Conservation (phyloP, 306 rosid species). For the Senna siamea region DNA sequence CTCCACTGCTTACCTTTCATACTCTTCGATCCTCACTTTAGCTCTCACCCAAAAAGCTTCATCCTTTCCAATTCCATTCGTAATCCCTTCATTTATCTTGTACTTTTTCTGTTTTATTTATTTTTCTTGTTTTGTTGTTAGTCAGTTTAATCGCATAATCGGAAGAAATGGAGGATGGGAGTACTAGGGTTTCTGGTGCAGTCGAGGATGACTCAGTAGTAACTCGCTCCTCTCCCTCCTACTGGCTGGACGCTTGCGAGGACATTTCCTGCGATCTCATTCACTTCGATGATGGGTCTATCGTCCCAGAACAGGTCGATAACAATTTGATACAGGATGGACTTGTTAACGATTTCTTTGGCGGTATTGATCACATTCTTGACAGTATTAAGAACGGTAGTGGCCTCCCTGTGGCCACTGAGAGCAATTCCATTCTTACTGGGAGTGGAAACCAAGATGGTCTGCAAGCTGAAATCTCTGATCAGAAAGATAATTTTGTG, state of each 20-base stretch:
- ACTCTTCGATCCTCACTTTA: slow-evolving; percentile 13
- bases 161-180: slow-evolving; percentile 55
- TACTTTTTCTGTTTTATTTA: neutral
- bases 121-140: neutral
- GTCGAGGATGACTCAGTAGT: slow-evolving; percentile 30
- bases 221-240: slow-evolving; percentile 53
- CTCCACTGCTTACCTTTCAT: slow-evolving; percentile 38
- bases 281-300: slow-evolving; percentile 57
- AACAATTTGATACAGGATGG: slow-evolving; percentile 62
- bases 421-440: slow-evolving; percentile 13
- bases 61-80: neutral
- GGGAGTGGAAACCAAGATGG: slow-evolving; percentile 34
- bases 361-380: slow-evolving; percentile 84
- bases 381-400: slow-evolving; percentile 81
- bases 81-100: neutral
- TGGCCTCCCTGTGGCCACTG: slow-evolving; percentile 55
- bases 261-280: slow-evolving; percentile 81
- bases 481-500: slow-evolving; percentile 20
- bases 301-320: slow-evolving; percentile 46
- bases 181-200: slow-evolving; percentile 45
- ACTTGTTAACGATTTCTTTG: slow-evolving; percentile 66
- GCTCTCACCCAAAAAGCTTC: slow-evolving; percentile 18
- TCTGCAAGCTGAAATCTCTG: slow-evolving; percentile 28
- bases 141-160: neutral
- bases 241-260: slow-evolving; percentile 95